Evolutionary conservation across 768 basidiomycete genomes (phyloP).

Genomic region (Auriculariales sp.): DNA sequence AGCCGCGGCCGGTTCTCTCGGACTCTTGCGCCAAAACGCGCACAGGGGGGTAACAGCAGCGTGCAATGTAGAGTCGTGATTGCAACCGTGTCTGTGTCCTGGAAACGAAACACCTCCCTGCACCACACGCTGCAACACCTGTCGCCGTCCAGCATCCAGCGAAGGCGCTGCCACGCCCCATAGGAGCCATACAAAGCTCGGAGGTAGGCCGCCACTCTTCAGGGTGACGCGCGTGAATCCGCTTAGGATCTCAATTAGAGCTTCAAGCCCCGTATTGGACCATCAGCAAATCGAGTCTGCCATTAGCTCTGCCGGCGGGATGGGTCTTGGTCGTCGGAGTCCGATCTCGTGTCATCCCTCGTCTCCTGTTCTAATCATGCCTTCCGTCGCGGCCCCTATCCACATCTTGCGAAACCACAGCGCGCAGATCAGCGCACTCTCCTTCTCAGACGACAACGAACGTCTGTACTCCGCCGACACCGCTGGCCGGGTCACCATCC

Average conservation of each 20-base stretch:
- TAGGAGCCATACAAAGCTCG: background rate
- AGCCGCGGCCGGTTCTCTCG: too few species aligned
- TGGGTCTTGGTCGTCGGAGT: background rate
- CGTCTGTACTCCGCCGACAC: slow-evolving; percentile 78
- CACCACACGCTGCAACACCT: too few species aligned
- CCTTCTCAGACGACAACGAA: slow-evolving; percentile 57
- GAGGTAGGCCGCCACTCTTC: background rate
- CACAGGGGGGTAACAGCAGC: too few species aligned
- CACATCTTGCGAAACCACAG: slow-evolving; percentile 67
- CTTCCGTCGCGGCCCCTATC: slow-evolving; percentile 27
- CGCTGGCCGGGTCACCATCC: slow-evolving; percentile 61
- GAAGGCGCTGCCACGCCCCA: background rate
- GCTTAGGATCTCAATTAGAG: background rate
- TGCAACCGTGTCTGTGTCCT: too few species aligned
- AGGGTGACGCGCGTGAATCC: background rate
- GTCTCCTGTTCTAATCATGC: background rate
- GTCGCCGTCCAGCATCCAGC: too few species aligned
- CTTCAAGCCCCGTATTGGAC: background rate
- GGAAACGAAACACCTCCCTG: too few species aligned
- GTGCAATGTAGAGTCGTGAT: too few species aligned
- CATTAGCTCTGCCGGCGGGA: background rate
- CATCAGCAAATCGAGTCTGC: background rate
- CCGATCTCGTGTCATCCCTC: background rate
- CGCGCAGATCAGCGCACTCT: slow-evolving; percentile 42
- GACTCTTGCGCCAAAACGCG: too few species aligned